Percentiles rank a stretch among this genome's conserved stretches.
phyloP scores from a whole-genome alignment of 257 asterid species.

The Solanum lycopersicoides region DNA sequence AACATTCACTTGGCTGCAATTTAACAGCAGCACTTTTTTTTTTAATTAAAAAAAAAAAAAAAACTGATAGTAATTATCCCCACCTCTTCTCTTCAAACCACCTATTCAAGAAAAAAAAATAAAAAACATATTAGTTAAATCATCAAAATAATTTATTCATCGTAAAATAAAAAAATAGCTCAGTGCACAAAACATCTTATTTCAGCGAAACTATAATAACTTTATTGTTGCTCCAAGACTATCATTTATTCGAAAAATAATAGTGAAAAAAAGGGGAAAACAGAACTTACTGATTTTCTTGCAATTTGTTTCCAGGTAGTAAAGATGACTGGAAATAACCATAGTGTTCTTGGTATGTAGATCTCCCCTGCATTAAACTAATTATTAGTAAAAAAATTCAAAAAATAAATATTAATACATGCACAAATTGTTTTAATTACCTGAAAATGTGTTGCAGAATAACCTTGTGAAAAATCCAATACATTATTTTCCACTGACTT shows the following conservation, averaged over 20 bases:
- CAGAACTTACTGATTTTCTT: conserved; percentile 65
- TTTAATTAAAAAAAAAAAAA: background rate
- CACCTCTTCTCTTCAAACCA: conserved; percentile 50
- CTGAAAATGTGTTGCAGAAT: conserved; percentile 66
- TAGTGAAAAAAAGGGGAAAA: background rate
- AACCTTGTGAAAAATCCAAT: conserved; percentile 75
- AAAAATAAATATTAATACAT: background rate
- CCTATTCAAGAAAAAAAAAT: conserved; percentile 18
- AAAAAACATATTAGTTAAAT: background rate
- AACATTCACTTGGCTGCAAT: conserved; percentile 3
- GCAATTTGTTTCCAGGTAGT: conserved; percentile 43
- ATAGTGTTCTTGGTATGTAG: conserved; percentile 36
- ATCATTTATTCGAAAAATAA: too few relatives aligned
- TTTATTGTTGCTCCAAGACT: background rate
- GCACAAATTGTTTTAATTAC: conserved; percentile 15
- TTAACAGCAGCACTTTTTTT: conserved; percentile 5
- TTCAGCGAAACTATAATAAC: too few relatives aligned
- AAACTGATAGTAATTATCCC: conserved; percentile 12
- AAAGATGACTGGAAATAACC: conserved; percentile 39
- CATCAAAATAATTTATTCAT: background rate
- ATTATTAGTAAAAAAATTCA: background rate
- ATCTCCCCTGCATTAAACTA: conserved; percentile 33
- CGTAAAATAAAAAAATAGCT: background rate
- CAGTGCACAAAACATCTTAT: background rate
- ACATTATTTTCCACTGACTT: conserved; percentile 37